phyloP scores from a whole-genome alignment of 305 asterid genomes.

The Salvia sclarea region DNA sequence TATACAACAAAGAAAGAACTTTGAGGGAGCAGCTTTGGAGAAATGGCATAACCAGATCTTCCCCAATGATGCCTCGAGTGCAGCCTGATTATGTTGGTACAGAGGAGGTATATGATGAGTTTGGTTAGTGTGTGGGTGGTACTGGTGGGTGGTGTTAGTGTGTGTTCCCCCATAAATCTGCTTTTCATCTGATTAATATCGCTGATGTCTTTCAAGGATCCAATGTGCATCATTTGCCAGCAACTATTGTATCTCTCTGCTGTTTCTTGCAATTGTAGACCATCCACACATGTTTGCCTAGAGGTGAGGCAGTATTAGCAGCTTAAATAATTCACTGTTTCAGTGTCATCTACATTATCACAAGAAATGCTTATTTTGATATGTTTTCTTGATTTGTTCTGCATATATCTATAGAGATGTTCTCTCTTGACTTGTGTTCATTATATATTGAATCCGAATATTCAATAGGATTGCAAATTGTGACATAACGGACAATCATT shows the following conservation, averaged over 20 bases:
- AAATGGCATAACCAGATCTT: constrained; percentile 72
- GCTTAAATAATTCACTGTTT: constrained; percentile 12
- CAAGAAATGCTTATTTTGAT: not conserved
- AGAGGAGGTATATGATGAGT: constrained; percentile 71
- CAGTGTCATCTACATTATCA: not conserved
- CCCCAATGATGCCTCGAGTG: constrained; percentile 64
- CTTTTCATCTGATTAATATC: constrained; percentile 30
- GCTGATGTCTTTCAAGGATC: constrained; percentile 65
- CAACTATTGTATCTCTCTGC: constrained; percentile 88
- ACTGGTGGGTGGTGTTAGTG: not conserved
- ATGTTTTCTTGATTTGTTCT: not conserved
- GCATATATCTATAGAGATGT: not conserved
- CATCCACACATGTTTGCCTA: constrained; percentile 76
- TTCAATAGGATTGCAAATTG: no score
- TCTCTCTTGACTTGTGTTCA: not conserved
- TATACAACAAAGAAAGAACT: constrained; percentile 61
- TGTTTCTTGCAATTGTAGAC: constrained; percentile 84
- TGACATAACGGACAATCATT: not conserved
- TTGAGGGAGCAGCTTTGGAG: constrained; percentile 89
- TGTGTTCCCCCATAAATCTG: not conserved
- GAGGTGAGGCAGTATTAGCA: constrained; percentile 57
- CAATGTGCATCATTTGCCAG: constrained; percentile 86
- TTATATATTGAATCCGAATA: not conserved
- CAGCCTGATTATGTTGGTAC: constrained; percentile 73
- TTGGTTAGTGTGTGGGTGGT: constrained; percentile 15